Base-by-base conservation (phyloP, 768 basidiomycete genomes). In the Rhodosporidiobolus sp. region DNA sequence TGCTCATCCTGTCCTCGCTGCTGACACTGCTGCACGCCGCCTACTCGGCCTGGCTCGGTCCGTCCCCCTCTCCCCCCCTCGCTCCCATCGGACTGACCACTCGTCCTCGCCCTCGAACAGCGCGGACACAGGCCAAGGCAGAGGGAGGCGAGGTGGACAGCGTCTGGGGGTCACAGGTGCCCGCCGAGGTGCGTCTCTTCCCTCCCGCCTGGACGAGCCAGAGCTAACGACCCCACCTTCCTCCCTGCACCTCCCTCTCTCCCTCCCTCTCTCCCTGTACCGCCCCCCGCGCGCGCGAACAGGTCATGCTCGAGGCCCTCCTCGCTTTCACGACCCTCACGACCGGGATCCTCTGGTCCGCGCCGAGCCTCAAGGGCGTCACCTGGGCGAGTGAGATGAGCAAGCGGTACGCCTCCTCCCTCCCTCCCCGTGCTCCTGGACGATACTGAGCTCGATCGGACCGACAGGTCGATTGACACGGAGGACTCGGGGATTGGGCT, bases 321-420 rank as follows among this genome's bases (percentile, higher is more conserved):
- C 55, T 87, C 63, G 86, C 87, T 2, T 83, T 92, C 28, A 76
- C 87, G n/a, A 71, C 89, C 17, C 90, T 90, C 30, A 88, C 86
- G 28, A 69, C 91, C 6, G 91, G 90, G 12, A 89, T 90, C 45
- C 86, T 87, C n/a, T 77, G 90, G 70, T 88, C 86, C 74, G 85
- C 88, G 12, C 86, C 90, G 1, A 79, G 84, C 45, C 81, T 92
- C 46, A 90, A 88, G 76, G 90, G 92, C 77, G 90, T 92, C 70
- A 89, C 89, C 46, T 94, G 91, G 92, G 86, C 90, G 26, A 91
- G 89, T 76, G 91, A 94, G 82, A 93, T 93, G 91, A 86, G 85
- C 77, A 88, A 86, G 79, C 85, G 88, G 91, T 91, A 76, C 76
- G 56, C 48, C 38, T 43, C n/a, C 12, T 58, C 53, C 45, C 32